Conservation (phyloP, 2,329 filamentous ascomycete genomes). For the Mariannaea sp. region DNA sequence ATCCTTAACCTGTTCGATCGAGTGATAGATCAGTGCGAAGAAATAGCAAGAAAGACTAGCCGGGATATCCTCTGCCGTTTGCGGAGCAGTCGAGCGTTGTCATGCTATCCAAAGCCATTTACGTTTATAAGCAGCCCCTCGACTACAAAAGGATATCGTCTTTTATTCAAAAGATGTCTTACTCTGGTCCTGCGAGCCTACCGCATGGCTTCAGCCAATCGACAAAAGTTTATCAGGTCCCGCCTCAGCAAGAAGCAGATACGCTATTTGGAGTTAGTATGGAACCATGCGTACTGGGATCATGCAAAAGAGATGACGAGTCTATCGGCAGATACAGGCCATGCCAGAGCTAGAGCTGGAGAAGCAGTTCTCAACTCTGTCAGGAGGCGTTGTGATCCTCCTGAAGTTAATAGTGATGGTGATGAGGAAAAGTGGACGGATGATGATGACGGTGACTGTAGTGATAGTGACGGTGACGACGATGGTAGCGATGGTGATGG, state of each 20-base stretch:
- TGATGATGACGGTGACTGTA: neutral
- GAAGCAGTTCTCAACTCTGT: too few species aligned
- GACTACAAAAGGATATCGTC: neutral
- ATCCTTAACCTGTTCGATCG: neutral
- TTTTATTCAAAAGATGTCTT: constrained; percentile 9
- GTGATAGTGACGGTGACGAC: neutral
- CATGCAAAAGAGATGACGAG: neutral
- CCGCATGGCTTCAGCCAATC: neutral
- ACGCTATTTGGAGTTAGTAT: constrained; percentile 5
- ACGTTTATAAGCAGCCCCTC: constrained; percentile 1
- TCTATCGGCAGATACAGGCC: neutral
- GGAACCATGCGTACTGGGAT: constrained; percentile 1
- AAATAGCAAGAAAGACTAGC: constrained; percentile 6
- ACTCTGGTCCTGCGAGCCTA: constrained; percentile 8
- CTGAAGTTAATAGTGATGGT: too few species aligned
- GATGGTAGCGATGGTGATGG: neutral
- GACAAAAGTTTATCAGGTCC: neutral
- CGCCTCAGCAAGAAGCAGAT: constrained; percentile 4
- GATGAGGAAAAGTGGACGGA: neutral
- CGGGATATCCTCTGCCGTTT: constrained; percentile 8
- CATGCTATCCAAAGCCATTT: constrained; percentile 2
- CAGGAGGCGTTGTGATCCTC: too few species aligned
- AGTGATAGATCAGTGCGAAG: constrained; percentile 4
- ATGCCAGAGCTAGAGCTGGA: too few species aligned
- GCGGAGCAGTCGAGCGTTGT: neutral